Base-by-base conservation (phyloP, 768 basidiomycete species). In the Lactarius akahatsu region DNA sequence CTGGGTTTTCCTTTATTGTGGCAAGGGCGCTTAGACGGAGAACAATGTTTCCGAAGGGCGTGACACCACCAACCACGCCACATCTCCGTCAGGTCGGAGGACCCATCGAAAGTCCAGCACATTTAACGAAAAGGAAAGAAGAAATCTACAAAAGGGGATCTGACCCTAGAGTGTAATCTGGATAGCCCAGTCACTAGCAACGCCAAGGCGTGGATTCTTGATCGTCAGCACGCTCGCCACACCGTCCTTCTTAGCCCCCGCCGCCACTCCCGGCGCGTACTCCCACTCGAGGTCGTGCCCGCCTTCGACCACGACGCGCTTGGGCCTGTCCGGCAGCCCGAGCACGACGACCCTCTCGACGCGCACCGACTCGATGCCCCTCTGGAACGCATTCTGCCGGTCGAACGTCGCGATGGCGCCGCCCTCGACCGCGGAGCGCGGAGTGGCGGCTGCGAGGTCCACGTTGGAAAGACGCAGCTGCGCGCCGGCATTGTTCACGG, bases 261-360 rank as follows among this genome's bases (percentile, higher is more conserved):
- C 82, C 11, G 80, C 79, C 41, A 82, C 80, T 30, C 93, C 92
- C 7, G 81, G 78, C 23, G 75, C 78, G 73, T 82, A 97, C 62
- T 84, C 83, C 85, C 89, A 98, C 50, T 84, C 81, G 64, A 95
- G 76, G 55, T 83, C 83, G 38, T 61, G 72, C 38, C 80, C 81
- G 55, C 78, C 78, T 68, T 82, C 81, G 45, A 82, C 72, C 71
- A 78, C 84, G 34, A 96, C 87, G 57, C 78, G 81, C 56, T 74
- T 78, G 3, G 96, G 96, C 75, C 83, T 85, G 36, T 65, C 73
- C 23, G 76, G 73, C 66, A 97, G 76, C 2, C 96, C 96, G 5
- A 94, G 76, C 4, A 98, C 80, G 54, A 96, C 81, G 28, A 98
- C 74, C 76, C 87, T 86, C 77, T 96, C 95, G 20, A 98, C 87